Evolutionary conservation across 192 early-diverging fungal species (phyloP), one percentile per base, ranked within the genome.

Genomic region (Umbelopsis ramanniana): DNA sequence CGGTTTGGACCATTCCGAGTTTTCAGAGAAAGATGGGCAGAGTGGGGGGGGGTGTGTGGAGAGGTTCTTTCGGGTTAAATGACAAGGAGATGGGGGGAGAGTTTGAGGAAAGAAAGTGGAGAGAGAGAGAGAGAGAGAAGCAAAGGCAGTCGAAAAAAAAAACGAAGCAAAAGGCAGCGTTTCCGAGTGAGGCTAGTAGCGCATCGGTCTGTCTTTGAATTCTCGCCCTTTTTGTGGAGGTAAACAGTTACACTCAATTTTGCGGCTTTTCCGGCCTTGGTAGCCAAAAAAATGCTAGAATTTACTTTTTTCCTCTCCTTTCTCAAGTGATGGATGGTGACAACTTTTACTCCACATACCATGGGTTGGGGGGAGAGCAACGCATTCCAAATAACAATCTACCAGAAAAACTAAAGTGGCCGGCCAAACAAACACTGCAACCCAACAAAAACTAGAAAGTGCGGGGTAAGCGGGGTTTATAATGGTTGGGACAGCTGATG

Each of bases 121-220:
- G 26, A 63, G 57, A 54, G 53, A 24, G 53, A 54, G 26, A 26
- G 23, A 52, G 22, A 52, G 14, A 37, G 11, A 63, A 19, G 29
- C 57, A 63, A 37, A 19, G 33, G 19, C 17, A 7, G 14, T 33
- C 33, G 12, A 29, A 37, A 63, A 63, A 37, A 63, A 35, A 55
- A 63, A 63, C 33, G 35, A 63, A 63, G 26, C 23, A 54, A 54
- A 8, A 54, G 22, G 53, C 29, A 63, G 26, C 57, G 35, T 63
- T 63, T 63, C 57, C 57, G 57, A 63, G 57, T 63, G 57, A 63
- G 57, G 57, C 57, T 63, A 63, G 57, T 63, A 63, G 57, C 33
- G 57, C 57, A 63, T 63, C 57, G 33, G 57, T 63, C 57, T 63
- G 57, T 63, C 57, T 63, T 63, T 63, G 33, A 63, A 63, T 63